Evolutionary conservation across 129 eudicot genomes (phyloP), one percentile per base, ranked within the genome.

Genomic region (Pittosporum tobira): DNA sequence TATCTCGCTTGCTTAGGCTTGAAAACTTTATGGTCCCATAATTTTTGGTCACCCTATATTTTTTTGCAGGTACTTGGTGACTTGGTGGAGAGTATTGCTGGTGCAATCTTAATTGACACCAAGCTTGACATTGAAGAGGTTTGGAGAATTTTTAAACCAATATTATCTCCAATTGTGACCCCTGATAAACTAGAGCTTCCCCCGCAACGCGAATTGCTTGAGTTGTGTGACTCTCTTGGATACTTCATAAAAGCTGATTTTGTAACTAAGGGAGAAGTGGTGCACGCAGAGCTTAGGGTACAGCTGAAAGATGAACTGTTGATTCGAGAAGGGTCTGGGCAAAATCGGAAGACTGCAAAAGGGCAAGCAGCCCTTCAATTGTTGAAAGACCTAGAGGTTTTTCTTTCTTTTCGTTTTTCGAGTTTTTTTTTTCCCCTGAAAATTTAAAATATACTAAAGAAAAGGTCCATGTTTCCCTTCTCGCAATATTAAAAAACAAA

Each of bases 161-260:
- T 93, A 7, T 67, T 93, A 59, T 79, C 96, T 49, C 99, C 99
- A 10, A 87, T 93, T 44, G 99, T 81, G 24, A 93, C 99, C 31
- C 99, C 96, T 0, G 93, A 93, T 36, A 87, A 83, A 22, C 91
- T 93, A 18, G 96, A 87, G 74, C 83, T 93, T 18, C 85, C 99
- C 42, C 96, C 99, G 6, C 61, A 69, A 2, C 88, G 99, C 12
- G 99, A 93, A 62, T 53, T 93, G 57, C 72, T 61, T 51, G 96
- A 93, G 46, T 53, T 81, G 42, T 93, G 99, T 6, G 93, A 84
- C 81, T 87, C 91, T 25, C 85, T 75, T 23, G 99, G 99, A 16
- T 93, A 81, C 73, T 87, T 83, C 43, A 16, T 67, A 1, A 93
- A 84, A 73, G 94, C 75, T 10, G 12, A 20, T n/a, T 83, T 66